Evolutionary conservation across 192 early-diverging fungal genomes (phyloP).

Genomic region (Coemansia asiatica): DNA sequence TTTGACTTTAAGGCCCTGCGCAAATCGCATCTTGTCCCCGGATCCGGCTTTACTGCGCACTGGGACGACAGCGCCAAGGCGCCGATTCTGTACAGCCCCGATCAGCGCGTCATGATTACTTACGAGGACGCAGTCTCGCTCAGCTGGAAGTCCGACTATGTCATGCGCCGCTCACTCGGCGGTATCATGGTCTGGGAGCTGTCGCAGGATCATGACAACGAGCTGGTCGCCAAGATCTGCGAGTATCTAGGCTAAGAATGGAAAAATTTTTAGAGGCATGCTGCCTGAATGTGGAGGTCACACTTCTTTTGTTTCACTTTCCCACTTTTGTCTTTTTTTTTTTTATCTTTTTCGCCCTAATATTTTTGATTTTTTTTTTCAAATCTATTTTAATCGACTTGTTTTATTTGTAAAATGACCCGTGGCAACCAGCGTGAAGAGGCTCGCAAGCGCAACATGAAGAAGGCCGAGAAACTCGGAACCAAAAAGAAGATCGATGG

Average conservation of each 20-base stretch:
- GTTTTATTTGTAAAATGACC: constrained; percentile 27
- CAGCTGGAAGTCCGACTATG: constrained; percentile 67
- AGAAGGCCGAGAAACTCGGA: constrained; percentile 42
- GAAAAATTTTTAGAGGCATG: background rate
- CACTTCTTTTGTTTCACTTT: background rate
- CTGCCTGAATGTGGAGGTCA: background rate
- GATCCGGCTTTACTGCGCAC: constrained; percentile 62
- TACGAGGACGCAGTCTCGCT: constrained; percentile 77
- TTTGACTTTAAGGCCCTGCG: constrained; percentile 84
- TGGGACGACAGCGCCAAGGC: constrained; percentile 79
- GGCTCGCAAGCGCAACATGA: constrained; percentile 48
- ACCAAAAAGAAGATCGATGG: constrained; percentile 39
- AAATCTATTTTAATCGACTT: background rate
- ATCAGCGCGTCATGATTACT: constrained; percentile 67
- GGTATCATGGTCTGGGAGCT: constrained; percentile 86
- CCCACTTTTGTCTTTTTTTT: background rate
- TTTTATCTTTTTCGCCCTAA: background rate
- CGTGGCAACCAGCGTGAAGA: constrained; percentile 60
- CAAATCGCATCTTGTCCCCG: constrained; percentile 46
- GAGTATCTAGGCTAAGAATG: constrained; percentile 51
- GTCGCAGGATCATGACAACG: constrained; percentile 45
- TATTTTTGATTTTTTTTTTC: constrained; percentile 5
- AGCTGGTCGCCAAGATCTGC: constrained; percentile 52
- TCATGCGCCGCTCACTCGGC: constrained; percentile 58
- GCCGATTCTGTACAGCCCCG: constrained; percentile 78